Percentiles rank a stretch among this genome's conserved stretches.
Evolutionary conservation across 2,329 filamentous ascomycete species (phyloP).

Genomic region (Chrysoporthe puriensis): DNA sequence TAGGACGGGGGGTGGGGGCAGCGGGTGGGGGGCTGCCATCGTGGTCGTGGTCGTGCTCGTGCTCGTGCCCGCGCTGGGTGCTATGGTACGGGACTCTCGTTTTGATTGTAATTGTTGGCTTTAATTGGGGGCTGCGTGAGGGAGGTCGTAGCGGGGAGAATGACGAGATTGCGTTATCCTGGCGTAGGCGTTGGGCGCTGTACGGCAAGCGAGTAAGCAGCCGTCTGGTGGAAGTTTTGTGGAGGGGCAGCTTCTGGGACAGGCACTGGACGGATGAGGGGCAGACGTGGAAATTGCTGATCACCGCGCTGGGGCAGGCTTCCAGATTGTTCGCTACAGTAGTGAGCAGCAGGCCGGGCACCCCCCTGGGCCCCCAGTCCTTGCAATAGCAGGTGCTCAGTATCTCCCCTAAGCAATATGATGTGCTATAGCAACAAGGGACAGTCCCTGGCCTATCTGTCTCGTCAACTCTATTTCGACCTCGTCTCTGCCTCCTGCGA

Average conservation of each 20-base stretch:
- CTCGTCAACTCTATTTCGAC: conserved; percentile 2
- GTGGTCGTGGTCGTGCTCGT: not conserved
- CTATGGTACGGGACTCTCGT: not conserved
- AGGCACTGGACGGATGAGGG: not conserved
- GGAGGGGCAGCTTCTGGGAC: conserved; percentile 13
- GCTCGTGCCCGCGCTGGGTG: not conserved
- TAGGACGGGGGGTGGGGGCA: conserved; percentile 67
- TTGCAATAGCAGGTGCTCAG: too few relatives aligned
- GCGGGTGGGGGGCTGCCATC: conserved; percentile 34
- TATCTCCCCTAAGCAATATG: not conserved
- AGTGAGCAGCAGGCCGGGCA: too few relatives aligned
- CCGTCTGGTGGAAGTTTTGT: not conserved
- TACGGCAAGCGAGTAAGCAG: too few relatives aligned
- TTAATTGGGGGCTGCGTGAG: not conserved
- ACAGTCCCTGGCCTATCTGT: not conserved
- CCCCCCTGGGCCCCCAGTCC: too few relatives aligned
- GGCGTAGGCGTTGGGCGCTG: not conserved
- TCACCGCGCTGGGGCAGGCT: not conserved
- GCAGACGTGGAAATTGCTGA: not conserved
- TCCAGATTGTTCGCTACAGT: too few relatives aligned
- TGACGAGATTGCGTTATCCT: not conserved
- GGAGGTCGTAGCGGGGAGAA: not conserved
- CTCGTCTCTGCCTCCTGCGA: not conserved
- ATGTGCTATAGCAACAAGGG: not conserved
- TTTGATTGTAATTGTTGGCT: not conserved